phyloP scores from a whole-genome alignment of 352 stramenopile species.

The Pythium sukuiense region DNA sequence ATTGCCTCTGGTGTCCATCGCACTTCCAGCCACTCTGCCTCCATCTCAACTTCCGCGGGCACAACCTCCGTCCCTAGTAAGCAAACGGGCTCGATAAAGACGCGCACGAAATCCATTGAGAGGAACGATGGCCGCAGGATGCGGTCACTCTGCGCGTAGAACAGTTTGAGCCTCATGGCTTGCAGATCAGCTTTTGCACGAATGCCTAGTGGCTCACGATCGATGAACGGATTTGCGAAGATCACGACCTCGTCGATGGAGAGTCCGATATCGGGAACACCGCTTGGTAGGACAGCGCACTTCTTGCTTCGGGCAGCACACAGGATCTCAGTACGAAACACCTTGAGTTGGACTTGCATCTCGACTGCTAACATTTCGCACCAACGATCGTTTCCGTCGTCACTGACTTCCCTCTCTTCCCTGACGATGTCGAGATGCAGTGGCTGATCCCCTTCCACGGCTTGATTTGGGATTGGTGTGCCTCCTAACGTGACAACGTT shows the following conservation, averaged over 20 bases:
- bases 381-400: constrained; percentile 4
- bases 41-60: constrained; percentile 65
- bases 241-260: constrained; percentile 57
- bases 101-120: constrained; percentile 61
- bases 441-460: not conserved
- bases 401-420: not conserved
- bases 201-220: constrained; percentile 51
- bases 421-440: not conserved
- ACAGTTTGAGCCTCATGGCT: constrained; percentile 53
- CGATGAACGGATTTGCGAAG: constrained; percentile 51
- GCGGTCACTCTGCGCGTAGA: constrained; percentile 28
- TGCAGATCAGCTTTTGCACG: constrained; percentile 70
- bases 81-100: constrained; percentile 56
- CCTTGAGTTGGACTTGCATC: constrained; percentile 64
- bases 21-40: constrained; percentile 75
- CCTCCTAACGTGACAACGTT: not conserved
- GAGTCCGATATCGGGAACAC: constrained; percentile 47
- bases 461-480: not conserved
- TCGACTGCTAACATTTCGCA: constrained; percentile 29
- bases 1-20: constrained; percentile 64
- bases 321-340: constrained; percentile 43
- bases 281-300: constrained; percentile 48
- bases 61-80: constrained; percentile 37
- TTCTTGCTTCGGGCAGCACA: constrained; percentile 33
- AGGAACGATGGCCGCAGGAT: constrained; percentile 42